Conservation (phyloP, 208 protist species). For the Jaenimonas drosophilae region DNA sequence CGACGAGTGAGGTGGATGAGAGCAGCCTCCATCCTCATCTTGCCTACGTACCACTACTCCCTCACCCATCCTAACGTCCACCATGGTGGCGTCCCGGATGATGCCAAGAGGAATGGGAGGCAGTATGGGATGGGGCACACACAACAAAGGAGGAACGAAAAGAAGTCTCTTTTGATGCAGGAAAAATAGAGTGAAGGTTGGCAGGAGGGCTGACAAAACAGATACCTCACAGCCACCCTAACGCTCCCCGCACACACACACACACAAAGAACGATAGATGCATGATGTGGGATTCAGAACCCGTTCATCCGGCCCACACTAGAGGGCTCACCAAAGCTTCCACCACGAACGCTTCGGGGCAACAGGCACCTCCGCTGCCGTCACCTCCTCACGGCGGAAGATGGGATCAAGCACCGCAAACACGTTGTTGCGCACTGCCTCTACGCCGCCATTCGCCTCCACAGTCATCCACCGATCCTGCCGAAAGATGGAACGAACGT, state of each 20-base stretch:
- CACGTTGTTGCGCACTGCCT: slow-evolving; percentile 60
- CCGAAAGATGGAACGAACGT: slow-evolving; percentile 65
- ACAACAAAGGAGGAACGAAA: too few species aligned
- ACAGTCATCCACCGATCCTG: slow-evolving; percentile 41
- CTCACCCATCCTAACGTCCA: too few species aligned
- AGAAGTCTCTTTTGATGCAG: too few species aligned
- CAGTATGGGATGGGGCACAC: too few species aligned
- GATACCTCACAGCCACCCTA: too few species aligned
- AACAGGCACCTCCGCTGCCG: slow-evolving; percentile 7
- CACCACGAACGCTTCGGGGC: slow-evolving; percentile 18
- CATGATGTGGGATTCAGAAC: not conserved
- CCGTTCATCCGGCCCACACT: not conserved
- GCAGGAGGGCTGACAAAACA: too few species aligned
- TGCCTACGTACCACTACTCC: too few species aligned
- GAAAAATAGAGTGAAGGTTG: too few species aligned
- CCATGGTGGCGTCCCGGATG: too few species aligned
- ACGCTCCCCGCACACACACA: not conserved
- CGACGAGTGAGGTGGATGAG: not conserved
- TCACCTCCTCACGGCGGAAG: slow-evolving; percentile 13
- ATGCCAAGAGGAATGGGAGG: too few species aligned
- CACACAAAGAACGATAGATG: not conserved
- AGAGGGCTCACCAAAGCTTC: slow-evolving; percentile 29
- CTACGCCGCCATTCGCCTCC: slow-evolving; percentile 55
- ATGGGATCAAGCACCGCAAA: slow-evolving; percentile 63
- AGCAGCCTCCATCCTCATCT: too few species aligned